A percentile compares a stretch with the other conserved stretches of the same genome.
Evolutionary conservation across 345 rosid genomes (phyloP).

Genomic region (Conringia planisiliqua): DNA sequence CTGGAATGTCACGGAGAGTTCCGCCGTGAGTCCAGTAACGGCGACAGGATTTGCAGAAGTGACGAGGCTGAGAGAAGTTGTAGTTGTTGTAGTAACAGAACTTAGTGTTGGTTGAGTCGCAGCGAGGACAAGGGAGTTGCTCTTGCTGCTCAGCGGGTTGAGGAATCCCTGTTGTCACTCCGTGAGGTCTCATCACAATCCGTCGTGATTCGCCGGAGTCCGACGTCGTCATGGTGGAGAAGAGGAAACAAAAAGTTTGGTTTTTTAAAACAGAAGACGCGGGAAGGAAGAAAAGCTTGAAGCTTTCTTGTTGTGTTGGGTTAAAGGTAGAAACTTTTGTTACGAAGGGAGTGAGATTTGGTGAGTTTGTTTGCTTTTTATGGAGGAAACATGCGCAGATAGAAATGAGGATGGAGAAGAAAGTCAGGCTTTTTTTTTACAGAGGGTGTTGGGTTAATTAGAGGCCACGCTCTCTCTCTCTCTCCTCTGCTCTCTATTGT

Average conservation of each 20-base stretch:
- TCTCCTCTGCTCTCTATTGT: slow-evolving; percentile 4
- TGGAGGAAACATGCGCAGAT: slow-evolving; percentile 29
- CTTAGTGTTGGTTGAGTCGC: slow-evolving; percentile 83
- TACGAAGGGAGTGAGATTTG: slow-evolving; percentile 14
- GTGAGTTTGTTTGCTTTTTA: slow-evolving; percentile 14
- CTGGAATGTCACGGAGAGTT: slow-evolving; percentile 69
- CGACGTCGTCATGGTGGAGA: slow-evolving; percentile 27
- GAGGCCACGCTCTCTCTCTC: slow-evolving; percentile 28
- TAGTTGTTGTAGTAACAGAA: slow-evolving; percentile 98
- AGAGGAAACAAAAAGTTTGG: not conserved
- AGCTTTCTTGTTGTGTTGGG: not conserved
- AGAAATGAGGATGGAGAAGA: slow-evolving; percentile 31
- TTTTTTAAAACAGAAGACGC: not conserved
- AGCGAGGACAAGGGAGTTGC: slow-evolving; percentile 90
- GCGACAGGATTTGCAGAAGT: slow-evolving; percentile 94
- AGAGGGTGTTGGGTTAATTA: slow-evolving; percentile 33
- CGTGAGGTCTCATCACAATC: slow-evolving; percentile 33
- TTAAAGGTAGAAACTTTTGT: slow-evolving; percentile 15
- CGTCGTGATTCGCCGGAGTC: slow-evolving; percentile 51
- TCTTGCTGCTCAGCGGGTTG: slow-evolving; percentile 62
- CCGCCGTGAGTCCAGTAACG: slow-evolving; percentile 99
- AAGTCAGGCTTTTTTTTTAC: slow-evolving; percentile 25
- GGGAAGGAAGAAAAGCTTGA: slow-evolving; percentile 3
- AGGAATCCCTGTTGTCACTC: not conserved
- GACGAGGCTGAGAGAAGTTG: slow-evolving; percentile 97